Base-by-base conservation (phyloP, 495 filamentous ascomycete genomes). In the Penicillium mononematosum region DNA sequence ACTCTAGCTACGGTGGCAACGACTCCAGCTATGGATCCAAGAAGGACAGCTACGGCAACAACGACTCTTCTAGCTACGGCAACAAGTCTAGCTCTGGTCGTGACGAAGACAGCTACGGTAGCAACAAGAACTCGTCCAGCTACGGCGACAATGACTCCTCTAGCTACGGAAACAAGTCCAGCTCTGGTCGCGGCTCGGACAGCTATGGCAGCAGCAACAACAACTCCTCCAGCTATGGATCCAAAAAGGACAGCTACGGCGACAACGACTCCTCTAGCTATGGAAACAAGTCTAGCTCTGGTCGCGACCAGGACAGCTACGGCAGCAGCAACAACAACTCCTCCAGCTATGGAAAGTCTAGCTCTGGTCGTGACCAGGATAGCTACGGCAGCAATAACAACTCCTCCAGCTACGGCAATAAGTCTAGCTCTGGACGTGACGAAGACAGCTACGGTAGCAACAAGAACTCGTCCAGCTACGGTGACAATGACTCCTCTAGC, bases 41-140 rank as follows among this genome's bases (percentile, higher is more conserved):
- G n/a, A n/a, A 24, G 0, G 38, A 42, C 24, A 43, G 50, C 50
- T 53, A 53, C 27, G 38, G 50, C 49, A 51, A 51, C 24, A 50
- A 50, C 12, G 24, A 36, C 19, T 12, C 22, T n/a, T 20, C 41
- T 5, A 25, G 24, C 24, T 25, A 25, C 6, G 24, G 34, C 2
- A 51, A 51, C 19, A 41, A 27, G 16, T 50, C 32, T 11, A 19
- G 39, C n/a, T 34, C 24, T 12, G 22, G 49, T 19, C 25, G 29
- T 22, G 29, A 22, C 41, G 1, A 12, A 4, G 31, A 41, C 8
- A 38, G 38, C 38, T 43, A 24, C 6, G 27, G 29, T 10, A 49
- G 20, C 48, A 36, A 45, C 19, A 36, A 45, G 10, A 9, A 50
- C 11, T 39, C 34, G 1, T 38, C 19, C 6, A 39, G 38, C 50